Conservation (phyloP, 371 early-diverging fungal species). For the Saksenaea vasiformis region DNA sequence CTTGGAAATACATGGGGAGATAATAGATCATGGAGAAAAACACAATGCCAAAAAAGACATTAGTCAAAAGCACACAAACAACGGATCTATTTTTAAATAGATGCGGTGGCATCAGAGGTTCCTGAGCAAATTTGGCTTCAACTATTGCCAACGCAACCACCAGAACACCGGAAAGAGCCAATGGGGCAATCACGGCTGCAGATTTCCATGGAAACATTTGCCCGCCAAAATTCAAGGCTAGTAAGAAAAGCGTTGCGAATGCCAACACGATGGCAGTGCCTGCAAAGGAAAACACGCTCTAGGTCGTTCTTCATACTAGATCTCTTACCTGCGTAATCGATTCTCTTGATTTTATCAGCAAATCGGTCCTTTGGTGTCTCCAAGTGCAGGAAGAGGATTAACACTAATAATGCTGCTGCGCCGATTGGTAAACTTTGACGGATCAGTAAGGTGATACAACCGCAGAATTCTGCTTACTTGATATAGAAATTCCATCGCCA, state of each 20-base stretch:
- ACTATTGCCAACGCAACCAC: constrained; percentile 38
- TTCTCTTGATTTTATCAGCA: constrained; percentile 38
- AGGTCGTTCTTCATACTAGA: neutral
- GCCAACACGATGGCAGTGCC: constrained; percentile 43
- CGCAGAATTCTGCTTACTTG: constrained; percentile 25
- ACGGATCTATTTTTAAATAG: constrained; percentile 55
- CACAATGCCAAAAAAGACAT: constrained; percentile 57
- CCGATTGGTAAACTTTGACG: constrained; percentile 45
- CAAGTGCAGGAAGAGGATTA: constrained; percentile 30
- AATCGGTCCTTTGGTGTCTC: constrained; percentile 31
- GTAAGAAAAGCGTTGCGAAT: constrained; percentile 41
- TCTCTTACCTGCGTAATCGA: constrained; percentile 38
- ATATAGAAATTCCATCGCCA: constrained; percentile 56
- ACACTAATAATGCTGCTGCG: constrained; percentile 36
- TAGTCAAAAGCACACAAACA: constrained; percentile 41
- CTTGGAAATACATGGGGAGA: constrained; percentile 80
- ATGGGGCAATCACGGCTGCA: constrained; percentile 60
- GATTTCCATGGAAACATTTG: constrained; percentile 64
- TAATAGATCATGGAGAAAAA: constrained; percentile 61
- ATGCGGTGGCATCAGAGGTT: constrained; percentile 60
- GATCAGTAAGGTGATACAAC: neutral
- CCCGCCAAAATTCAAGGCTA: constrained; percentile 55
- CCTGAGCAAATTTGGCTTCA: constrained; percentile 53
- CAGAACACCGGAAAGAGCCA: constrained; percentile 51
- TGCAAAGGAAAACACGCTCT: constrained; percentile 18